These are phyloP conservation scores for Hirschioporus abietinus DNA, from an alignment of 768 basidiomycete species.

Conservation along the genomic window DNA sequence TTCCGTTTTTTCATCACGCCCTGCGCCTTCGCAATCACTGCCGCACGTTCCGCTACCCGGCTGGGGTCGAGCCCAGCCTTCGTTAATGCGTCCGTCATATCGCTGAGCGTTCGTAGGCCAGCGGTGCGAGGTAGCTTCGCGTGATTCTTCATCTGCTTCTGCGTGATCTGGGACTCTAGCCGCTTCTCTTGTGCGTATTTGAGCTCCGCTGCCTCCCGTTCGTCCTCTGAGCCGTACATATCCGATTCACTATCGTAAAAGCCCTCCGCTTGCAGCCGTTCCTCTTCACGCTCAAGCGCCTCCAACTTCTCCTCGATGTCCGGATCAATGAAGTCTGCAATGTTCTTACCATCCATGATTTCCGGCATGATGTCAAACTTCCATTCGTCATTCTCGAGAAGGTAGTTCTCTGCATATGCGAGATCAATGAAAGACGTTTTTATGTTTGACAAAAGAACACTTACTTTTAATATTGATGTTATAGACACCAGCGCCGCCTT, in stretches of 20 bases:
- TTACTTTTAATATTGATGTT: slow-evolving; percentile 86
- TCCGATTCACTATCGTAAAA: slow-evolving; percentile 92
- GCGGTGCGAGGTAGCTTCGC: slow-evolving; percentile 66
- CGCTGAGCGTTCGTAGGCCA: slow-evolving; percentile 57
- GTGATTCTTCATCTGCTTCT: slow-evolving; percentile 79
- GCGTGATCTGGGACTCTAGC: slow-evolving; percentile 72
- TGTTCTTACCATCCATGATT: slow-evolving; percentile 97
- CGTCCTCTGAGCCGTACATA: slow-evolving; percentile 60
- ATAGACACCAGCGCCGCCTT: slow-evolving; percentile 88
- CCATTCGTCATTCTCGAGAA: slow-evolving; percentile 88
- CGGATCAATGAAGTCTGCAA: slow-evolving; percentile 97
- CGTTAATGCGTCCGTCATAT: slow-evolving; percentile 78
- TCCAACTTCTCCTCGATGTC: slow-evolving; percentile 97
- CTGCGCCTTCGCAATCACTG: slow-evolving; percentile 69
- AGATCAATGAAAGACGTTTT: background rate
- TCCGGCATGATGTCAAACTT: slow-evolving; percentile 98
- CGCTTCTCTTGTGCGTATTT: slow-evolving; percentile 50
- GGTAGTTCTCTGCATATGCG: slow-evolving; percentile 68
- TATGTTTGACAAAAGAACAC: slow-evolving; percentile 22
- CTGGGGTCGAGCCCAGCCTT: slow-evolving; percentile 87
- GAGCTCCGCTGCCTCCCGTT: slow-evolving; percentile 67
- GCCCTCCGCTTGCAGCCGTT: slow-evolving; percentile 87
- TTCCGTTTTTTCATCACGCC: slow-evolving; percentile 67
- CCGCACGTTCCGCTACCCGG: slow-evolving; percentile 83
- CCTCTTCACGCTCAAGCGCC: slow-evolving; percentile 95